Evolutionary conservation across 148 eudicot genomes (phyloP).

Genomic region (Pharnaceum exiguum): DNA sequence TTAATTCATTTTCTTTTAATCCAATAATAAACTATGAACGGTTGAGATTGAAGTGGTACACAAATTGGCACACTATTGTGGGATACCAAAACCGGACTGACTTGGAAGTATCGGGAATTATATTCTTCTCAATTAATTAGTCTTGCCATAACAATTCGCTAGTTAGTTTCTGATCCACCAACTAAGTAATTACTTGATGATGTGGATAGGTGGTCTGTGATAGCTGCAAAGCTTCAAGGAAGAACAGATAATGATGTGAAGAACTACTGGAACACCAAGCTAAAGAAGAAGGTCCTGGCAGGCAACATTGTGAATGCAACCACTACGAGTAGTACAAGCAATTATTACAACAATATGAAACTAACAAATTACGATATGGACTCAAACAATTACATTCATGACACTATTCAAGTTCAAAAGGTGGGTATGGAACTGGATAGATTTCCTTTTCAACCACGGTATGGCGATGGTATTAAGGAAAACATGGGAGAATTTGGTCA

Average conservation of each 20-base stretch:
- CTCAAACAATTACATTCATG: too few species aligned
- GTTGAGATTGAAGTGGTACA: too few species aligned
- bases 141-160: neutral
- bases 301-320: neutral
- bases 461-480: neutral
- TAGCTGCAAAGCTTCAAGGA: slow-evolving; percentile 37
- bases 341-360: too few species aligned
- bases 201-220: slow-evolving; percentile 43
- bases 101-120: too few species aligned
- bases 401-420: neutral
- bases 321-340: neutral
- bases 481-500: neutral
- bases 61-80: too few species aligned
- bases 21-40: too few species aligned
- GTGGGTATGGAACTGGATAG: neutral
- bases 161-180: neutral
- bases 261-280: slow-evolving; percentile 49
- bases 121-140: neutral
- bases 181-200: neutral
- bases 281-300: slow-evolving; percentile 31
- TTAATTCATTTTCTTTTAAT: neutral
- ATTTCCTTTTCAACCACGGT: neutral
- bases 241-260: slow-evolving; percentile 56
- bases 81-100: too few species aligned
- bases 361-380: too few species aligned